phyloP scores from a whole-genome alignment of 176 grass and related monocot species.

The Thinopyrum elongatum region DNA sequence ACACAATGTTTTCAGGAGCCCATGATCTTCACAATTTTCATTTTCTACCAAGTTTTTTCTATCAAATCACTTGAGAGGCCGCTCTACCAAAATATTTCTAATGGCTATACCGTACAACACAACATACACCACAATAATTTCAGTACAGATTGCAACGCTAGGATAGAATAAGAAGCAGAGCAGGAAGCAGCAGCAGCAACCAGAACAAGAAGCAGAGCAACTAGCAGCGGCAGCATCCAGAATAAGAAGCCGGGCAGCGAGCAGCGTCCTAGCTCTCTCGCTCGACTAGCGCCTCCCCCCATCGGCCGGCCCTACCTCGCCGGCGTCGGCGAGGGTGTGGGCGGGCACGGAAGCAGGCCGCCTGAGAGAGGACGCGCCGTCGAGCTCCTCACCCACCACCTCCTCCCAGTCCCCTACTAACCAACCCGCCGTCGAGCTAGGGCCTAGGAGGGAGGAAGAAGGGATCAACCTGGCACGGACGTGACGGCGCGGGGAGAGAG shows the following conservation, averaged over 20 bases:
- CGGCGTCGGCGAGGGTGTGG: no score
- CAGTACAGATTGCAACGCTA: neutral
- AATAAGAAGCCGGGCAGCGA: neutral
- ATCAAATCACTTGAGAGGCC: neutral
- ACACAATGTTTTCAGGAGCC: neutral
- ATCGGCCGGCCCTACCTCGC: neutral
- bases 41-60: neutral
- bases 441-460: neutral
- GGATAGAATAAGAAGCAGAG: neutral
- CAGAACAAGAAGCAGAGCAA: no score
- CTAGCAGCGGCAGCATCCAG: neutral
- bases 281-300: neutral
- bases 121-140: neutral
- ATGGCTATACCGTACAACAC: neutral
- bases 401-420: neutral
- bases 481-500: neutral
- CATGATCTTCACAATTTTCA: neutral
- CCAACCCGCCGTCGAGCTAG: neutral
- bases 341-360: no score
- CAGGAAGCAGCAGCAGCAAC: neutral
- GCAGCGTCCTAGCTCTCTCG: neutral
- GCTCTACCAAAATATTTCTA: neutral
- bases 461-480: neutral
- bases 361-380: neutral
- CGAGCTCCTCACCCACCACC: no score